A percentile compares a stretch with the other conserved stretches of the same genome.
Conservation (phyloP, 2,329 filamentous ascomycete genomes). For the Neofusicoccum umdonicola region DNA sequence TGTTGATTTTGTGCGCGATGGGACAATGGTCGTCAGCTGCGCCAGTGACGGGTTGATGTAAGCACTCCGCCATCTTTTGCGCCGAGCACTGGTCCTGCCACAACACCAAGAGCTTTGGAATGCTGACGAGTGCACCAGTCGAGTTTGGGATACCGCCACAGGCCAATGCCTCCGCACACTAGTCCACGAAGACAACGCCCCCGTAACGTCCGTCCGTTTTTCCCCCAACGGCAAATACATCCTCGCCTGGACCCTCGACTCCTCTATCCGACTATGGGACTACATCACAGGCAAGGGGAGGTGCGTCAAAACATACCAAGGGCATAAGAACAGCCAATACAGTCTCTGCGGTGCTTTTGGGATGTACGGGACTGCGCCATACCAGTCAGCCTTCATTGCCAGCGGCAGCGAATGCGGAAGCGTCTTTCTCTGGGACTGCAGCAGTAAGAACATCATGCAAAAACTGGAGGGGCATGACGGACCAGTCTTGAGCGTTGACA, state of each 20-base stretch:
- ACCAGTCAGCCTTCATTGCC: slow-evolving; percentile 62
- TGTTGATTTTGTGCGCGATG: slow-evolving; percentile 89
- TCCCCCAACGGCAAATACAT: slow-evolving; percentile 92
- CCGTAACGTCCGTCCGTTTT: slow-evolving; percentile 86
- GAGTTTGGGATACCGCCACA: slow-evolving; percentile 93
- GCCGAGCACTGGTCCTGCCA: background rate
- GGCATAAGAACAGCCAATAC: slow-evolving; percentile 79
- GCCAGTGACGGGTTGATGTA: slow-evolving; percentile 69
- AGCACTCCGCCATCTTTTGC: background rate
- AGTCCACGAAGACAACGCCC: slow-evolving; percentile 92
- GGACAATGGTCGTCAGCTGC: slow-evolving; percentile 87
- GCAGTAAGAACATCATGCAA: slow-evolving; percentile 79
- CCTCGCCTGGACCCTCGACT: slow-evolving; percentile 87
- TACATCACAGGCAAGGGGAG: slow-evolving; percentile 86
- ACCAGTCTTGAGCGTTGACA: slow-evolving; percentile 59
- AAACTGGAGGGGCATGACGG: slow-evolving; percentile 55
- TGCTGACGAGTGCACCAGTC: slow-evolving; percentile 43
- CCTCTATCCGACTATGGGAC: slow-evolving; percentile 88
- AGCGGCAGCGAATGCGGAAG: slow-evolving; percentile 86
- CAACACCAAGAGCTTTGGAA: background rate
- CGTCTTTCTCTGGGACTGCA: slow-evolving; percentile 87
- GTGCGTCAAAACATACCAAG: slow-evolving; percentile 96
- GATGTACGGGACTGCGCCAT: slow-evolving; percentile 50
- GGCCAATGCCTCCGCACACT: slow-evolving; percentile 93
- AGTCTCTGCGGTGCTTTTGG: slow-evolving; percentile 86